Percentiles rank a stretch among this genome's conserved stretches.
These are phyloP conservation scores for Podosphaera leucotricha DNA, from an alignment of 2,329 filamentous ascomycete genomes.

Conservation along the genomic window DNA sequence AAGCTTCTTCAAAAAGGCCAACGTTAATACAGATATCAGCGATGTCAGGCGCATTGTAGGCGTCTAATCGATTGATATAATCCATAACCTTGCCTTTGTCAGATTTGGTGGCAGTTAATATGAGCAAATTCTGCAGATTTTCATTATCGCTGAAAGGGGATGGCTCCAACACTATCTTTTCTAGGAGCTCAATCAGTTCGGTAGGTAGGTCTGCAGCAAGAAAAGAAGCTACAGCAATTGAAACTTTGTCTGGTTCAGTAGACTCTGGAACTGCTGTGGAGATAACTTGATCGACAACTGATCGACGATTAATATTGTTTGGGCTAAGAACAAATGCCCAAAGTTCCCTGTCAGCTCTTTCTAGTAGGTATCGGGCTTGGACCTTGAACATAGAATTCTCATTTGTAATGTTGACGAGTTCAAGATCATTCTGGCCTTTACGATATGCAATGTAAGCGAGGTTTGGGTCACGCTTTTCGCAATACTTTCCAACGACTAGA, in stretches of 20 bases:
- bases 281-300: conserved; percentile 87
- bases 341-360: conserved; percentile 70
- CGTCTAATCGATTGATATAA: conserved; percentile 79
- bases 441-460: conserved; percentile 84
- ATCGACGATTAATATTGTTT: conserved; percentile 88
- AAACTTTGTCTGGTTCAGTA: conserved; percentile 82
- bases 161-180: conserved; percentile 99
- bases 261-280: conserved; percentile 86
- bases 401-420: conserved; percentile 93
- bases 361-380: conserved; percentile 86
- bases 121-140: conserved; percentile 83
- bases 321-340: conserved; percentile 88
- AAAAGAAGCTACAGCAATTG: conserved; percentile 80
- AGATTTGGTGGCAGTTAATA: conserved; percentile 90
- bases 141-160: conserved; percentile 95
- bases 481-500: conserved; percentile 84
- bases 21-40: conserved; percentile 83
- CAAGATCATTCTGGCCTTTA: conserved; percentile 92
- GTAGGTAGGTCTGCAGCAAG: conserved; percentile 73
- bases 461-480: conserved; percentile 93
- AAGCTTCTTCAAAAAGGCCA: conserved; percentile 86
- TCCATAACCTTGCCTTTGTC: conserved; percentile 89
- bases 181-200: conserved; percentile 87
- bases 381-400: conserved; percentile 99
- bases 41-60: conserved; percentile 82